These are phyloP conservation scores for Chamaecyparis obtusa DNA, from an alignment of 75 land plant genomes.

Conservation along the genomic window DNA sequence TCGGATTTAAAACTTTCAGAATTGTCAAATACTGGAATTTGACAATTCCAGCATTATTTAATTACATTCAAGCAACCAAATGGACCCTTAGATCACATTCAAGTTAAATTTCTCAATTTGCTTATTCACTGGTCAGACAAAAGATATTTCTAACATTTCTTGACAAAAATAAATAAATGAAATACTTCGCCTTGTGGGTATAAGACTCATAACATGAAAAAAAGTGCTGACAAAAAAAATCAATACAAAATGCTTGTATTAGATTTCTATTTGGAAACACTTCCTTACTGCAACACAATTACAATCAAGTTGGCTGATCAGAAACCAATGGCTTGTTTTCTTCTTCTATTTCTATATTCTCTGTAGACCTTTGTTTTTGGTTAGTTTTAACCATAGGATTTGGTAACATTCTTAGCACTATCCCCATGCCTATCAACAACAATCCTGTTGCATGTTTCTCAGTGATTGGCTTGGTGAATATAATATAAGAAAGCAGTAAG, in stretches of 20 bases:
- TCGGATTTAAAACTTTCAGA: no score
- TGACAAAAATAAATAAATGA: no score
- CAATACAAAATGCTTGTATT: not conserved
- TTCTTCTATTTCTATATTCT: not conserved
- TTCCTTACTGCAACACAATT: not conserved
- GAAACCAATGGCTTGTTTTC: not conserved
- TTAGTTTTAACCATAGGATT: constrained; percentile 21
- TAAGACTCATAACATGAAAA: not conserved
- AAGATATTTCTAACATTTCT: no score
- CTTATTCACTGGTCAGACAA: no score
- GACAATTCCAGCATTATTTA: no score
- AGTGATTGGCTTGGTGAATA: constrained; percentile 91
- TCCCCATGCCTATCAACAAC: constrained; percentile 85
- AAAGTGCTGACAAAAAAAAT: not conserved
- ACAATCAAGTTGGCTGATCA: not conserved
- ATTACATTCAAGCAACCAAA: no score
- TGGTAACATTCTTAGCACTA: constrained; percentile 70
- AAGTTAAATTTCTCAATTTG: no score
- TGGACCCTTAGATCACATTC: no score
- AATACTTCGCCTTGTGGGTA: no score
- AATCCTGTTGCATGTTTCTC: constrained; percentile 84
- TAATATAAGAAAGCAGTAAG: constrained; percentile 78
- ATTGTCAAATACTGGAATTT: no score
- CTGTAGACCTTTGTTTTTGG: not conserved
- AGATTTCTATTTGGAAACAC: not conserved